phyloP scores from a whole-genome alignment of 169 alveolate species.

The Eimeria zaria region DNA sequence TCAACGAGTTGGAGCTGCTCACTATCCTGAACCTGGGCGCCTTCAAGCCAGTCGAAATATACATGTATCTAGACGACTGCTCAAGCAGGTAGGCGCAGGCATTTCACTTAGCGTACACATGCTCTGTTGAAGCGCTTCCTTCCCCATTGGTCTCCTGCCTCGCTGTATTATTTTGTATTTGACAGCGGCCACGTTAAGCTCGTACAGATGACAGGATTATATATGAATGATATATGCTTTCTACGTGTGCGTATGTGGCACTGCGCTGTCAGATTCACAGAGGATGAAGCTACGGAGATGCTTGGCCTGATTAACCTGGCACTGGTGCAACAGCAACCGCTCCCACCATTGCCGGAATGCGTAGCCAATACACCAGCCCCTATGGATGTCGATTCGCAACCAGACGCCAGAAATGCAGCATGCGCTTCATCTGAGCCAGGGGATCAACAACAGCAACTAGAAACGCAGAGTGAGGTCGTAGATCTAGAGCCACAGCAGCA shows the following conservation, averaged over 20 bases:
- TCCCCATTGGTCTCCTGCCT: not conserved
- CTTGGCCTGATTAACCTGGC: slow-evolving; percentile 52
- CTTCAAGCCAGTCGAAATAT: slow-evolving; percentile 69
- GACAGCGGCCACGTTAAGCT: not conserved
- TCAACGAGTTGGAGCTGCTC: slow-evolving; percentile 56
- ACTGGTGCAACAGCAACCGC: slow-evolving; percentile 65
- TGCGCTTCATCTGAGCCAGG: not conserved
- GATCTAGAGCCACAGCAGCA: slow-evolving; percentile 24
- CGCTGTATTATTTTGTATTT: not conserved
- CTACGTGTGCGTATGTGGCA: not conserved
- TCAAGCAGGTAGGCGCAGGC: slow-evolving; percentile 37
- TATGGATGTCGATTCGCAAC: slow-evolving; percentile 36
- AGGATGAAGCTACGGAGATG: slow-evolving; percentile 65
- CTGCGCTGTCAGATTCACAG: slow-evolving; percentile 56
- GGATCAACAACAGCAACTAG: slow-evolving; percentile 31
- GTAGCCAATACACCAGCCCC: slow-evolving; percentile 25
- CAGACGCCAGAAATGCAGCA: not conserved
- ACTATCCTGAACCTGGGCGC: slow-evolving; percentile 62
- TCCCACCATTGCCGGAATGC: slow-evolving; percentile 45
- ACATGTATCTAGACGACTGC: slow-evolving; percentile 65
- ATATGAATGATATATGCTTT: not conserved
- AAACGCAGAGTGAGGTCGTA: slow-evolving; percentile 8
- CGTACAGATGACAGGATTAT: not conserved
- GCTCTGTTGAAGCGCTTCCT: not conserved
- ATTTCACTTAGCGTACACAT: not conserved